phyloP scores from a whole-genome alignment of 345 rosid genomes.

The Litchi chinensis region DNA sequence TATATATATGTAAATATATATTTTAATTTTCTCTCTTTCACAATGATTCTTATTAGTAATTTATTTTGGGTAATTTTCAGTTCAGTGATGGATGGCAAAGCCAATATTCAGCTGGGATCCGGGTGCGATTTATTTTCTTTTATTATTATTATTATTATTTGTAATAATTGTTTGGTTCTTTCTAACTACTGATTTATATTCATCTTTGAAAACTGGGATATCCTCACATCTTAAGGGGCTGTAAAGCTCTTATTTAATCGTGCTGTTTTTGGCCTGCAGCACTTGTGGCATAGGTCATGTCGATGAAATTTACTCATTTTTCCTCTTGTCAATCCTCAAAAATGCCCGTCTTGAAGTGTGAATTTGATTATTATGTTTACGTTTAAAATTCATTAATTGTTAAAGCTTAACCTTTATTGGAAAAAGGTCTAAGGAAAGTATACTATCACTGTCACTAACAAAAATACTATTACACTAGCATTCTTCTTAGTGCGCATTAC shows the following conservation, averaged over 20 bases:
- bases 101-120: conserved; percentile 78
- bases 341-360: neutral
- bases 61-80: conserved; percentile 43
- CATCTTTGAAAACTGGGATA: neutral
- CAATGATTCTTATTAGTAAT: neutral
- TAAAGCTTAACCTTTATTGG: neutral
- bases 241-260: neutral
- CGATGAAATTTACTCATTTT: neutral
- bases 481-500: neutral
- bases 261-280: neutral
- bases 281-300: neutral
- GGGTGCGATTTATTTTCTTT: conserved; percentile 47
- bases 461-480: neutral
- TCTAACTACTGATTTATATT: neutral
- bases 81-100: conserved; percentile 76
- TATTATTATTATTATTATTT: conserved; percentile 11
- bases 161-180: neutral
- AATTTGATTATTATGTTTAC: neutral
- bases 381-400: too few relatives aligned
- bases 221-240: neutral
- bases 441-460: neutral
- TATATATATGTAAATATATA: neutral
- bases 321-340: neutral
- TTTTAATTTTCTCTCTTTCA: neutral
- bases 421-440: neutral